These are phyloP conservation scores for Phytophthora agathidicida DNA, from an alignment of 352 stramenopile species.

Conservation along the genomic window DNA sequence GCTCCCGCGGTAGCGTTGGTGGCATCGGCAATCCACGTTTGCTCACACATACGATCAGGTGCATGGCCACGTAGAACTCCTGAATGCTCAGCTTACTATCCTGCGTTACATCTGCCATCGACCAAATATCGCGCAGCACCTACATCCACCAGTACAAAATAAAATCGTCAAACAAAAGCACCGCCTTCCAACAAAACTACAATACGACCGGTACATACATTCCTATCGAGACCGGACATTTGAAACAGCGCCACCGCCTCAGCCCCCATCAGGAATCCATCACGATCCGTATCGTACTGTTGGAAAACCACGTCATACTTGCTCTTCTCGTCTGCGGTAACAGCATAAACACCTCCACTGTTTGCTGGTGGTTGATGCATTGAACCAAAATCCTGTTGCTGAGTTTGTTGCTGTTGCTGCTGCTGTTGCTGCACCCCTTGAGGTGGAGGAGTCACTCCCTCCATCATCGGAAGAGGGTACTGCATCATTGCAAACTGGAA, in stretches of 20 bases:
- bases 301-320: slow-evolving; percentile 94
- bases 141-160: slow-evolving; percentile 23
- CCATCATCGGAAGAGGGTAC: slow-evolving; percentile 67
- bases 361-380: slow-evolving; percentile 7
- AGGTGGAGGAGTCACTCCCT: slow-evolving; percentile 65
- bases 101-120: slow-evolving; percentile 89
- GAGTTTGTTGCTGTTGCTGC: neutral
- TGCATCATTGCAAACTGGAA: slow-evolving; percentile 59
- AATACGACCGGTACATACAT: slow-evolving; percentile 43
- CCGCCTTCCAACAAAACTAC: neutral
- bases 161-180: too few relatives aligned
- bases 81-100: slow-evolving; percentile 92
- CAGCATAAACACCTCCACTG: slow-evolving; percentile 59
- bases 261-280: slow-evolving; percentile 91
- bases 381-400: slow-evolving; percentile 21
- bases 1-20: slow-evolving; percentile 65
- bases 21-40: slow-evolving; percentile 88
- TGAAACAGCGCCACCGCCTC: slow-evolving; percentile 93
- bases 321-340: slow-evolving; percentile 88
- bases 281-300: slow-evolving; percentile 89
- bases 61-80: slow-evolving; percentile 97
- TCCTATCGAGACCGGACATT: slow-evolving; percentile 92
- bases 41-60: slow-evolving; percentile 96
- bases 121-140: slow-evolving; percentile 91
- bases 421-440: slow-evolving; percentile 26